phyloP scores from a whole-genome alignment of 495 filamentous ascomycete genomes.

The Pseudomonodictys pantanalensis region DNA sequence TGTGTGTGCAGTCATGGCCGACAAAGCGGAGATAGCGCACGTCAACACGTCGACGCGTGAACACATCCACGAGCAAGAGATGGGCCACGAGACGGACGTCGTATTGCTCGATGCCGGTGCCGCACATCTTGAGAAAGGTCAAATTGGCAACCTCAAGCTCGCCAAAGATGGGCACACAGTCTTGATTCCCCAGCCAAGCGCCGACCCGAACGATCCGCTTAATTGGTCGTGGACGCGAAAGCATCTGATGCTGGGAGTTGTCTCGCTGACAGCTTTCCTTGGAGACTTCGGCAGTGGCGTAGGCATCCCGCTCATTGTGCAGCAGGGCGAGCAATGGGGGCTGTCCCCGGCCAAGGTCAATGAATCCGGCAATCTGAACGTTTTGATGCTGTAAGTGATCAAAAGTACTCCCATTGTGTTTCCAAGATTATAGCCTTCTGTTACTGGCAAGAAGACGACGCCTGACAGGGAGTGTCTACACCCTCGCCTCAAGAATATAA shows the following conservation, averaged over 20 bases:
- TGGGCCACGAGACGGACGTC: slow-evolving; percentile 23
- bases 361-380: slow-evolving; percentile 29
- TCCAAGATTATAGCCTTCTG: too few relatives aligned
- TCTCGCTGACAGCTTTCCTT: slow-evolving; percentile 54
- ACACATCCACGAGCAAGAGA: slow-evolving; percentile 26
- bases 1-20: too few relatives aligned
- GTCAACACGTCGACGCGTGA: slow-evolving; percentile 6
- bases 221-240: slow-evolving; percentile 55
- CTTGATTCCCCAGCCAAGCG: slow-evolving; percentile 59
- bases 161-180: slow-evolving; percentile 44
- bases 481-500: background rate
- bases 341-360: slow-evolving; percentile 27
- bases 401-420: background rate
- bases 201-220: slow-evolving; percentile 56
- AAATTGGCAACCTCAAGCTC: slow-evolving; percentile 27
- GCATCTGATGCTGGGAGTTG: slow-evolving; percentile 52
- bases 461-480: too few relatives aligned
- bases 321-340: slow-evolving; percentile 46
- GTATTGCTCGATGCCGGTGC: slow-evolving; percentile 28
- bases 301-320: slow-evolving; percentile 54
- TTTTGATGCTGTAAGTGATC: slow-evolving; percentile 26
- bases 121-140: slow-evolving; percentile 31
- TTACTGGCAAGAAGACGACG: too few relatives aligned
- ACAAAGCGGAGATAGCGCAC: slow-evolving; percentile 6
- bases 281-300: slow-evolving; percentile 57